These are phyloP conservation scores for Guadua angustifolia DNA, from an alignment of 176 grass and related monocot species.

Conservation along the genomic window DNA sequence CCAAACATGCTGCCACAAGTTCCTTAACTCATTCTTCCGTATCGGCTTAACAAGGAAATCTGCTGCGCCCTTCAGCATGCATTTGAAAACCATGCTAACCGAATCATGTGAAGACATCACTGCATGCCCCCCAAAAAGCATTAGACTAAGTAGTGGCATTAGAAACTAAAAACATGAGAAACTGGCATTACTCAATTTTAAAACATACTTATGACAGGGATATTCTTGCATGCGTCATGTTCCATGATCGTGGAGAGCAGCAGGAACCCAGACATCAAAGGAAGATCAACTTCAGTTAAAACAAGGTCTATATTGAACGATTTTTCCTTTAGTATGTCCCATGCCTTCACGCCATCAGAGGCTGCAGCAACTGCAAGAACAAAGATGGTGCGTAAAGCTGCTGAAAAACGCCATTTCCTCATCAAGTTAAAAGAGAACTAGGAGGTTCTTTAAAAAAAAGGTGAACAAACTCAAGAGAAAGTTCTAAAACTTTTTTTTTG, in stretches of 20 bases:
- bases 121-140: slow-evolving; percentile 41
- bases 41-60: slow-evolving; percentile 98
- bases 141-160: neutral
- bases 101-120: slow-evolving; percentile 99
- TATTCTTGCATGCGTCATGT: slow-evolving; percentile 83
- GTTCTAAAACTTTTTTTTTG: neutral
- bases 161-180: slow-evolving; percentile 9
- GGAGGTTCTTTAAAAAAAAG: neutral
- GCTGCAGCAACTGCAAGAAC: slow-evolving; percentile 59
- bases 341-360: slow-evolving; percentile 86
- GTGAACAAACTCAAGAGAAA: neutral
- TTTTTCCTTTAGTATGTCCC: slow-evolving; percentile 86
- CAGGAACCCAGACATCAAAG: slow-evolving; percentile 84
- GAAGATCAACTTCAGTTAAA: slow-evolving; percentile 93
- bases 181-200: neutral
- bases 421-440: neutral
- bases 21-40: slow-evolving; percentile 89
- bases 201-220: slow-evolving; percentile 95
- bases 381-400: slow-evolving; percentile 7
- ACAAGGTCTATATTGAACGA: slow-evolving; percentile 88
- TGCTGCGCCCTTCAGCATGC: slow-evolving; percentile 96
- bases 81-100: slow-evolving; percentile 97
- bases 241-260: slow-evolving; percentile 95
- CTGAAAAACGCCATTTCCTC: neutral
- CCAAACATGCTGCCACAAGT: slow-evolving; percentile 99